Conservation (phyloP, 306 rosid genomes). For the Dryas alaskensis region DNA sequence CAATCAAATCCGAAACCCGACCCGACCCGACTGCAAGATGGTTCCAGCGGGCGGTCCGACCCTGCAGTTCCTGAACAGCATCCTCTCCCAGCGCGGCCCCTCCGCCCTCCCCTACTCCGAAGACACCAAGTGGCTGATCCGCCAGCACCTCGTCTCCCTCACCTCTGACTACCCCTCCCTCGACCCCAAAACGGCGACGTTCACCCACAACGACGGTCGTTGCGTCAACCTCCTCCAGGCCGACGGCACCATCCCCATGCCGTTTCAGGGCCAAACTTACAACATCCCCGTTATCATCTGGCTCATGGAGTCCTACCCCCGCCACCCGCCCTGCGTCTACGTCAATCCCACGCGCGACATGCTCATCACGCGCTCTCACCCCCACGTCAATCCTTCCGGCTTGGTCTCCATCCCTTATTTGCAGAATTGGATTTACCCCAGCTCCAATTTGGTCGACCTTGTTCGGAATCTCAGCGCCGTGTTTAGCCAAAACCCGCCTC, state of each 20-base stretch:
- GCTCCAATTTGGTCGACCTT: slow-evolving; percentile 70
- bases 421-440: slow-evolving; percentile 76
- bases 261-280: slow-evolving; percentile 69
- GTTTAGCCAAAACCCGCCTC: slow-evolving; percentile 83
- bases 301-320: slow-evolving; percentile 95
- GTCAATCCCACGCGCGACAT: slow-evolving; percentile 93
- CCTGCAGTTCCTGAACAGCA: slow-evolving; percentile 74
- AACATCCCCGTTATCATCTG: slow-evolving; percentile 87
- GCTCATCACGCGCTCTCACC: slow-evolving; percentile 87
- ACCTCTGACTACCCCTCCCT: slow-evolving; percentile 59
- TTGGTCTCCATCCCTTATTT: slow-evolving; percentile 63
- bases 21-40: not conserved
- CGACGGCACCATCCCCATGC: slow-evolving; percentile 82
- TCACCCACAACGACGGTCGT: slow-evolving; percentile 94
- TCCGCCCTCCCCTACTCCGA: slow-evolving; percentile 80
- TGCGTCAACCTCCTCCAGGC: slow-evolving; percentile 88
- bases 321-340: slow-evolving; percentile 79
- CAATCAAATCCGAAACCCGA: no score
- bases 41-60: not conserved
- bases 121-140: slow-evolving; percentile 88
- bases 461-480: slow-evolving; percentile 38
- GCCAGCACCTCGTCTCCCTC: slow-evolving; percentile 73
- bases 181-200: slow-evolving; percentile 78
- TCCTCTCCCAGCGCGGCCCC: slow-evolving; percentile 97
- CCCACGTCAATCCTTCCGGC: slow-evolving; percentile 80